Percentiles rank a stretch among this genome's conserved stretches.
Conservation (phyloP, 345 rosid species). For the Aethionema arabicum region DNA sequence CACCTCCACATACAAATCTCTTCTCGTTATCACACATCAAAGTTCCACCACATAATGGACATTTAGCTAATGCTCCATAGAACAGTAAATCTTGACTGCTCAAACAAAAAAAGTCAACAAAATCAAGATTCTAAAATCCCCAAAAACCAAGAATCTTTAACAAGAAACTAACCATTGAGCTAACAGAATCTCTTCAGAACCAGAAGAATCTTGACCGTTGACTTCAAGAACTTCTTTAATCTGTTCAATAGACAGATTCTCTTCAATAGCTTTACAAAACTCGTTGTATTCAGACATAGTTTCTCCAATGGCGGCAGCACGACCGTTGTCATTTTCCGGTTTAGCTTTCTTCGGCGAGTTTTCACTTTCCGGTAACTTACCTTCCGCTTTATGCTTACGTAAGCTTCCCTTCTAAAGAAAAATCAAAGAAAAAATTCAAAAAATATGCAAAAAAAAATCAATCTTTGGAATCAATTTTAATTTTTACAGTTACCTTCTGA, state of each 20-base stretch:
- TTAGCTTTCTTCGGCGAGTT: constrained; percentile 66
- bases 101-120: not conserved
- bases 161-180: constrained; percentile 29
- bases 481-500: constrained; percentile 35
- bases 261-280: constrained; percentile 49
- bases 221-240: constrained; percentile 58
- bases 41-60: constrained; percentile 54
- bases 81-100: constrained; percentile 67
- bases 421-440: not conserved
- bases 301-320: constrained; percentile 32
- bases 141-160: too few species aligned
- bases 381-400: constrained; percentile 86
- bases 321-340: constrained; percentile 38
- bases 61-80: constrained; percentile 59
- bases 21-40: constrained; percentile 54
- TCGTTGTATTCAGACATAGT: constrained; percentile 50
- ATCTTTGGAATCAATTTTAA: not conserved
- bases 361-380: constrained; percentile 50
- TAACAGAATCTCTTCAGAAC: constrained; percentile 39
- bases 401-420: constrained; percentile 44
- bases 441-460: not conserved
- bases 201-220: constrained; percentile 64
- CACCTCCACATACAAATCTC: constrained; percentile 58
- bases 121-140: not conserved
- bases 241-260: constrained; percentile 55